Base-by-base conservation (phyloP, 768 basidiomycete genomes). In the Amanita molliuscula region DNA sequence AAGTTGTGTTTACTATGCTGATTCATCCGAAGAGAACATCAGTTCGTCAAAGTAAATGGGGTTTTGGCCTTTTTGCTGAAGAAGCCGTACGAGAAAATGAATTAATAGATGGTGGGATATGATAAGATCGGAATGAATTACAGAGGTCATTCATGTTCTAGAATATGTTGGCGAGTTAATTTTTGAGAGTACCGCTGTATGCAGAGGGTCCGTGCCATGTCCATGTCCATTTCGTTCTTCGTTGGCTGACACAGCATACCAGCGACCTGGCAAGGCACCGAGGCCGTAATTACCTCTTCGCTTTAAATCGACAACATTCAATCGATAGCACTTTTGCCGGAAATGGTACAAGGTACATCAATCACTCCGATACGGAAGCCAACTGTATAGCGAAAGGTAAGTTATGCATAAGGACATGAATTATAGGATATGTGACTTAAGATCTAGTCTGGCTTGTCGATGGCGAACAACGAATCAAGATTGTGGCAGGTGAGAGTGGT, bases 141-240 rank as follows among this genome's bases (percentile, higher is more conserved):
- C 16, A n/a, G 20, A 45, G 13, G 6, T 26, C 15, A 40, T 18
- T 42, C 28, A 15, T 21, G 25, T 35, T 4, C 28, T 41, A 86
- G 86, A 87, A 63, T 87, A 88, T 52, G 60, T 74, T 4, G 85
- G 85, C 2, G 83, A 88, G 61, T 54, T 80, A 16, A 72, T 81
- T 3, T 73, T 64, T 43, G 71, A 74, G 23, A 58, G 66, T 0
- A 82, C 78, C 1, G 64, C 71, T 4, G 61, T 66, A 5, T 76
- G 73, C 33, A 72, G 82, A 57, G 71, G 70, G 82, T 81, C 52
- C 51, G 76, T 66, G 8, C 20, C 23, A 7, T 10, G 16, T 52
- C 20, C 23, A 7, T 10, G 16, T 52, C 35, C 21, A 29, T 28
- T 9, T 25, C 26, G n/a, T n/a, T 26, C 6, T 4, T 23, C 13